These are phyloP conservation scores for Clathrus columnatus DNA, from an alignment of 768 basidiomycete genomes.

Conservation along the genomic window DNA sequence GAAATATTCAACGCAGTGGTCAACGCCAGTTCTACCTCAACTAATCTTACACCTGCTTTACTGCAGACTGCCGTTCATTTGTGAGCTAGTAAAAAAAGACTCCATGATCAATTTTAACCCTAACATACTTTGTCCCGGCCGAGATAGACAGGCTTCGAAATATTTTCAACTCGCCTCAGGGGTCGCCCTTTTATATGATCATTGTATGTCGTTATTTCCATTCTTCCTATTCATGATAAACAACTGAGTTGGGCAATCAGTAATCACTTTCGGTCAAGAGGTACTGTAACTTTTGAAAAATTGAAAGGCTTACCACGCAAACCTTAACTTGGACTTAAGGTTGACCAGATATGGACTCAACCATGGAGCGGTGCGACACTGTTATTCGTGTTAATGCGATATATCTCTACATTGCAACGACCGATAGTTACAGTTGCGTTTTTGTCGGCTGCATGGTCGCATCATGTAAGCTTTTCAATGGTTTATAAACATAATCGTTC, in stretches of 20 bases:
- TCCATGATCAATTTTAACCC: too few relatives aligned
- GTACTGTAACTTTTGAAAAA: neutral
- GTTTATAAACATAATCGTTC: neutral
- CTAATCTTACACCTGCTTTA: neutral
- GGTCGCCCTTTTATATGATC: conserved; percentile 2
- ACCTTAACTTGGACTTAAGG: neutral
- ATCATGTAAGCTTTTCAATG: neutral
- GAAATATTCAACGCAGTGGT: neutral
- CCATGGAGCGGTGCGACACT: neutral
- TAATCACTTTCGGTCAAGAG: neutral
- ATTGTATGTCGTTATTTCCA: neutral
- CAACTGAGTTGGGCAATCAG: neutral
- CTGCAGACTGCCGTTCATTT: neutral
- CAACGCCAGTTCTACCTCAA: neutral
- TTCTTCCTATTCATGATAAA: neutral
- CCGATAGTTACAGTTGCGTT: conserved; percentile 2
- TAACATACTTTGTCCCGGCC: too few relatives aligned
- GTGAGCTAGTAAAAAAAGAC: too few relatives aligned
- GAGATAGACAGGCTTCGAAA: conserved; percentile 1
- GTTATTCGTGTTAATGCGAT: conserved; percentile 5
- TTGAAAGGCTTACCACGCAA: too few relatives aligned
- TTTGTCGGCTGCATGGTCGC: conserved; percentile 5
- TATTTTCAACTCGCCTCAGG: conserved; percentile 1
- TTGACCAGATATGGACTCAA: conserved; percentile 7
- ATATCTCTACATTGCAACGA: conserved; percentile 2